phyloP scores from a whole-genome alignment of 2,329 filamentous ascomycete species.

The Remersonia thermophila region DNA sequence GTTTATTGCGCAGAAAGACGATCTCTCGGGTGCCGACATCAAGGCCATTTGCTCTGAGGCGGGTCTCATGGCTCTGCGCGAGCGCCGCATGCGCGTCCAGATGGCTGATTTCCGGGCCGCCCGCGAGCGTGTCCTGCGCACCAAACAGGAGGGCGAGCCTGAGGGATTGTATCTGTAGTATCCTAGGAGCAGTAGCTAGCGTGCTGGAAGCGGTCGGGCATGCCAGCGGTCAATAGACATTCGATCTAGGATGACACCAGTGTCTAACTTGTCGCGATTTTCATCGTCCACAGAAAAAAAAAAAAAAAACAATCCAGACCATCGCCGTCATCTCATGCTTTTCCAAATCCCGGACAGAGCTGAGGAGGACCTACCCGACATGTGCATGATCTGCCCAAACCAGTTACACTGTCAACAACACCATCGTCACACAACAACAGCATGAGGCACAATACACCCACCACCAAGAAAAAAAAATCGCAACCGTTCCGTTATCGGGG shows the following conservation, averaged over 20 bases:
- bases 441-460: too few relatives aligned
- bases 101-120: constrained; percentile 96
- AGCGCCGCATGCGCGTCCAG: constrained; percentile 94
- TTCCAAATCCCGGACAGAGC: too few relatives aligned
- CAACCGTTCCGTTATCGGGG: too few relatives aligned
- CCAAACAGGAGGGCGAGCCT: constrained; percentile 96
- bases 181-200: constrained; percentile 3
- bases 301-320: neutral
- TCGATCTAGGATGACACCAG: neutral
- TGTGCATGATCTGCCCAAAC: too few relatives aligned
- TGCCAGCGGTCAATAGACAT: constrained; percentile 8
- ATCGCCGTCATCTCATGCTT: too few relatives aligned
- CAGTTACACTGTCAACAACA: too few relatives aligned
- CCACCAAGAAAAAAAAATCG: too few relatives aligned
- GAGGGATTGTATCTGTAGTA: constrained; percentile 94
- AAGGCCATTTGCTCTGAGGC: constrained; percentile 98
- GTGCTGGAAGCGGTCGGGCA: neutral
- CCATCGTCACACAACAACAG: too few relatives aligned
- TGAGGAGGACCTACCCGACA: too few relatives aligned
- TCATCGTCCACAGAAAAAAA: too few relatives aligned
- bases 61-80: constrained; percentile 82
- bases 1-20: constrained; percentile 97
- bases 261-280: too few relatives aligned
- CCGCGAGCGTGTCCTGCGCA: constrained; percentile 88
- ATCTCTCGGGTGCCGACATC: constrained; percentile 93